These are phyloP conservation scores for Ophiostoma ulmi DNA, from an alignment of 2,329 filamentous ascomycete genomes.

Conservation along the genomic window DNA sequence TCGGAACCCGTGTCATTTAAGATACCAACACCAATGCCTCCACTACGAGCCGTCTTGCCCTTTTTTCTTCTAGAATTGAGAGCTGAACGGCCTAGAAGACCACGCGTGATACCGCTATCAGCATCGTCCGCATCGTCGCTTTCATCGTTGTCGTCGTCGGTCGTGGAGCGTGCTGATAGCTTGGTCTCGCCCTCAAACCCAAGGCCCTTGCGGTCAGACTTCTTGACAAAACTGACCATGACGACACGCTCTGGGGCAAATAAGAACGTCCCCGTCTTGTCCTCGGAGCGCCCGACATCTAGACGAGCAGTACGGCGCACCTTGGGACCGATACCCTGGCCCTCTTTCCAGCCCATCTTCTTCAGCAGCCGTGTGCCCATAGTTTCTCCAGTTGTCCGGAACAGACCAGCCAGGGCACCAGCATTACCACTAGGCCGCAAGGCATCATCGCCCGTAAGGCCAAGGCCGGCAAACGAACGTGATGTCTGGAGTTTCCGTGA, in stretches of 20 bases:
- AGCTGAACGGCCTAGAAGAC: constrained; percentile 21
- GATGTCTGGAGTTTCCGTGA: constrained; percentile 67
- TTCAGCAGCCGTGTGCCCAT: constrained; percentile 81
- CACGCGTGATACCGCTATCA: constrained; percentile 39
- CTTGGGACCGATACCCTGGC: constrained; percentile 87
- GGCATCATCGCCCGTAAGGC: constrained; percentile 56
- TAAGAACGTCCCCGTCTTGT: constrained; percentile 53
- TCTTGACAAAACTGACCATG: constrained; percentile 61
- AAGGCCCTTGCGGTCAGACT: constrained; percentile 65
- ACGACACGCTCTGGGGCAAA: constrained; percentile 80
- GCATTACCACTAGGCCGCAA: constrained; percentile 39
- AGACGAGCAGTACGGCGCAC: constrained; percentile 68
- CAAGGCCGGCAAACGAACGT: constrained; percentile 69
- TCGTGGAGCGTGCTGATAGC: constrained; percentile 33
- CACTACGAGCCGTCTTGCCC: constrained; percentile 27
- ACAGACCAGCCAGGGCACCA: constrained; percentile 59
- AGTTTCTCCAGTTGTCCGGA: constrained; percentile 69
- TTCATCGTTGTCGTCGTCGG: constrained; percentile 42
- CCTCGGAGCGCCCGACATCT: constrained; percentile 43
- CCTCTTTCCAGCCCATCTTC: constrained; percentile 93
- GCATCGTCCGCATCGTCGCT: constrained; percentile 34
- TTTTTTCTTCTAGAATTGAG: neutral
- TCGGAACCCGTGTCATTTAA: constrained; percentile 92
- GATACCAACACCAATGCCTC: constrained; percentile 77
- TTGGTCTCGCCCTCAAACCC: constrained; percentile 59